Evolutionary conservation across 75 land plant species (phyloP).

Genomic region (Ceratopteris richardii): DNA sequence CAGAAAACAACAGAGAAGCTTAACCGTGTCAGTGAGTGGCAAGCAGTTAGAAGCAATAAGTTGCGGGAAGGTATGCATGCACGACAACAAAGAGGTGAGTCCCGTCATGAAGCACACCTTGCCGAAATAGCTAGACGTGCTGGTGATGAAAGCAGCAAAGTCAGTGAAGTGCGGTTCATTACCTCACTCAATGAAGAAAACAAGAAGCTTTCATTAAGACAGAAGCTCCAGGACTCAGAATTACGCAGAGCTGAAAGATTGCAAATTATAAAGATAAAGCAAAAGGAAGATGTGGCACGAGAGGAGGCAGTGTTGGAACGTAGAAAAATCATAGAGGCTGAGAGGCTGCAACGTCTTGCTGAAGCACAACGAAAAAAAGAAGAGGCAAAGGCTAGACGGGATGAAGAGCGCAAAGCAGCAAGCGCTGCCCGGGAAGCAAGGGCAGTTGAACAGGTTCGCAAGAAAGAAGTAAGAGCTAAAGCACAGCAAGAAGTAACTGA

Average conservation of each 20-base stretch:
- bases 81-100: conserved; percentile 86
- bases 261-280: conserved; percentile 70
- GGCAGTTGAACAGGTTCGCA: conserved; percentile 73
- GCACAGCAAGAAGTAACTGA: conserved; percentile 94
- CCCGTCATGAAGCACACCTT: conserved; percentile 84
- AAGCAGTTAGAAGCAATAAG: conserved; percentile 67
- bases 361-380: conserved; percentile 87
- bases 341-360: conserved; percentile 76
- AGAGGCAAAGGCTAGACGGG: conserved; percentile 87
- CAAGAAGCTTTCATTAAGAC: conserved; percentile 74
- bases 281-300: conserved; percentile 82
- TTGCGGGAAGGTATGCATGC: conserved; percentile 79
- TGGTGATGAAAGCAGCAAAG: conserved; percentile 94
- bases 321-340: conserved; percentile 70
- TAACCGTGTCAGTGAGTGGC: conserved; percentile 91
- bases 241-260: conserved; percentile 85
- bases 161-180: conserved; percentile 90
- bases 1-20: conserved; percentile 81
- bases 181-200: conserved; percentile 93
- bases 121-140: conserved; percentile 90
- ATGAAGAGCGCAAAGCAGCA: conserved; percentile 89
- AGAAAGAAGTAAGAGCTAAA: conserved; percentile 80
- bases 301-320: conserved; percentile 96
- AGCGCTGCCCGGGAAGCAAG: conserved; percentile 91
- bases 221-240: conserved; percentile 92